Evolutionary conservation across 352 stramenopile genomes (phyloP), one percentile per base, ranked within the genome.

Genomic region (Phytophthora europaea): DNA sequence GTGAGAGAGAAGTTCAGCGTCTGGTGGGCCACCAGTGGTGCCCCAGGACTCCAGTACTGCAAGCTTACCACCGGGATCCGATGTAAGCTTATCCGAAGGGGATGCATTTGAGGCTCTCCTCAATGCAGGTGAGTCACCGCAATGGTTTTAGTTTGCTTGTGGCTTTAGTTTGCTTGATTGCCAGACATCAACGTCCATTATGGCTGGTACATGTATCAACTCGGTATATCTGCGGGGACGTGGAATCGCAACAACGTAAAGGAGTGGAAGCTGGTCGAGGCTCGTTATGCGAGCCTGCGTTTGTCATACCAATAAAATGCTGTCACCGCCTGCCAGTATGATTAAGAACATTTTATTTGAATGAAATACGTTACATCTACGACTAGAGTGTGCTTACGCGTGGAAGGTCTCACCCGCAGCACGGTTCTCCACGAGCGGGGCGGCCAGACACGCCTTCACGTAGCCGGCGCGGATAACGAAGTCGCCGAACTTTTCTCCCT

Each of bases 401-500:
- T 94, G 87, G 85, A 96, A 96, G 13, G 73, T 88, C 61, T 85
- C 82, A 22, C 89, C 87, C 6, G 84, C 58, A 38, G 87, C 87
- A 31, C 87, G 84, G 63, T 91, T 79, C 64, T 85, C 79, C 18
- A 94, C 78, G 0, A 90, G 72, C 31, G 87, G 87, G 2, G 83
- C 89, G 6, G 86, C 78, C 23, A 94, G 66, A 62, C 85, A 93
- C 20, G 84, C 84, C 71, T 89, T 79, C 23, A 96, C 82, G 73
- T 93, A 91, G n/a, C 84, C 87, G 0, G 72, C 61, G 40, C 89
- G 89, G 55, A 94, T 91, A 59, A 93, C 84, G 70, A 93, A 96
- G 80, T 96, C 89, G 66, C 89, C 89, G 52, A 96, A 96, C 77
- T 90, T 91, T 66, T 96, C 89, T 60, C 69, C 78, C 12, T 89